Conservation (phyloP, 2,329 filamentous ascomycete genomes). For the Colletotrichum zoysiae region DNA sequence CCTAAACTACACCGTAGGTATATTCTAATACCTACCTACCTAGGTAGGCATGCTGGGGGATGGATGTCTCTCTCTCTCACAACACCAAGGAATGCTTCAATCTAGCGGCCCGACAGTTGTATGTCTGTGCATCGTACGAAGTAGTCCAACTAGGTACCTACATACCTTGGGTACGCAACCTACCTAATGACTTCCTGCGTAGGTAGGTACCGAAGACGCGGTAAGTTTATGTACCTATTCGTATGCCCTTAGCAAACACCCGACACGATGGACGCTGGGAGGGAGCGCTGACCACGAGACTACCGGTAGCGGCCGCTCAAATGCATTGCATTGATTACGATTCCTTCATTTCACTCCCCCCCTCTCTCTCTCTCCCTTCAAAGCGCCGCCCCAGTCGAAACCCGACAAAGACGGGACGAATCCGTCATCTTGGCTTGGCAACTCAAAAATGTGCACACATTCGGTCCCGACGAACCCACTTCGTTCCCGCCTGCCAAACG, state of each 20-base stretch:
- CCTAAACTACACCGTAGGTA: neutral
- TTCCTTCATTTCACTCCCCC: constrained; percentile 5
- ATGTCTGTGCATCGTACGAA: neutral
- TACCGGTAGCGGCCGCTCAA: constrained; percentile 18
- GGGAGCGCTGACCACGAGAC: constrained; percentile 7
- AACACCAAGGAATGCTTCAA: neutral
- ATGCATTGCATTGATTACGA: constrained; percentile 25
- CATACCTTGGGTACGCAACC: too few relatives aligned
- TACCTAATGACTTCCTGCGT: neutral
- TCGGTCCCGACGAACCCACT: constrained; percentile 40
- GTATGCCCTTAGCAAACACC: neutral
- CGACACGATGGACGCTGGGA: constrained; percentile 12
- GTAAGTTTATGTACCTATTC: neutral
- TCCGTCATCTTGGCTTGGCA: constrained; percentile 34
- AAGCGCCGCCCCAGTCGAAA: constrained; percentile 32
- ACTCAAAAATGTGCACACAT: neutral
- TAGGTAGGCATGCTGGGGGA: neutral
- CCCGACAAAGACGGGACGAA: constrained; percentile 39
- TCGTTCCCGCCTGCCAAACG: constrained; percentile 21
- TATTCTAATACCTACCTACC: neutral
- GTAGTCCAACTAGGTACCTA: too few relatives aligned
- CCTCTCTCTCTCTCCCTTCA: neutral
- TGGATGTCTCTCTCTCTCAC: neutral
- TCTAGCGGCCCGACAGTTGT: neutral
- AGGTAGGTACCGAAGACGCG: neutral